Conservation (phyloP, 192 early-diverging fungal genomes). For the Lunasporangiospora selenospora region DNA sequence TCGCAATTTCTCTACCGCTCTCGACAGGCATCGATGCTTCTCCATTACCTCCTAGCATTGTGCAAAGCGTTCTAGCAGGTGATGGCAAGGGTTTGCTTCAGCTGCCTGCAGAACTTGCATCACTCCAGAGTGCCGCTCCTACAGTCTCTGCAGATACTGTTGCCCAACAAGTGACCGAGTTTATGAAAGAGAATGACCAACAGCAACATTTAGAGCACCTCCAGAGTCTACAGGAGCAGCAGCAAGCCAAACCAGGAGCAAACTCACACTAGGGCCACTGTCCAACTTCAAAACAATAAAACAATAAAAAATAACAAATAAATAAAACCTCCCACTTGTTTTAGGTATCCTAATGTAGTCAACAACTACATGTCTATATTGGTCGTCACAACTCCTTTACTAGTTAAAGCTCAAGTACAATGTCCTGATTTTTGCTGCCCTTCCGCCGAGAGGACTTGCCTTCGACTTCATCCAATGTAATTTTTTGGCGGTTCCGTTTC, state of each 20-base stretch:
- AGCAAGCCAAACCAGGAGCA: too few relatives aligned
- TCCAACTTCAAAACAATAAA: too few relatives aligned
- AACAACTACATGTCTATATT: too few relatives aligned
- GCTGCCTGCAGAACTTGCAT: slow-evolving; percentile 14
- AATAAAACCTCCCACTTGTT: too few relatives aligned
- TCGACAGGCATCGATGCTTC: slow-evolving; percentile 20
- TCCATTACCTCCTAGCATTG: slow-evolving; percentile 36
- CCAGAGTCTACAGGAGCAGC: slow-evolving; percentile 10
- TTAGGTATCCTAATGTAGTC: too few relatives aligned
- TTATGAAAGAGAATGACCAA: slow-evolving; percentile 44
- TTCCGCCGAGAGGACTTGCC: slow-evolving; percentile 4
- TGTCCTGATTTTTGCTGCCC: slow-evolving; percentile 2
- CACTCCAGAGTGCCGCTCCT: too few relatives aligned
- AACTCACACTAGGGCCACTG: too few relatives aligned
- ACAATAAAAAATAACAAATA: too few relatives aligned
- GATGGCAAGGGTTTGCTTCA: slow-evolving; percentile 19
- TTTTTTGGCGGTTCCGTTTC: slow-evolving; percentile 33
- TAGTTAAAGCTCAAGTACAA: slow-evolving; percentile 19
- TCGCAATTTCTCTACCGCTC: slow-evolving; percentile 37
- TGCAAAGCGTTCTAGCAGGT: slow-evolving; percentile 32
- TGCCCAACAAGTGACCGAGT: slow-evolving; percentile 33
- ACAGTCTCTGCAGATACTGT: slow-evolving; percentile 33
- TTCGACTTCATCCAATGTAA: background rate
- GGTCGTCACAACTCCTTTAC: too few relatives aligned
- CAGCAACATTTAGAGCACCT: slow-evolving; percentile 20